Evolutionary conservation across 1,284 basidiomycete genomes (phyloP).

Genomic region (Trametes versicolor): DNA sequence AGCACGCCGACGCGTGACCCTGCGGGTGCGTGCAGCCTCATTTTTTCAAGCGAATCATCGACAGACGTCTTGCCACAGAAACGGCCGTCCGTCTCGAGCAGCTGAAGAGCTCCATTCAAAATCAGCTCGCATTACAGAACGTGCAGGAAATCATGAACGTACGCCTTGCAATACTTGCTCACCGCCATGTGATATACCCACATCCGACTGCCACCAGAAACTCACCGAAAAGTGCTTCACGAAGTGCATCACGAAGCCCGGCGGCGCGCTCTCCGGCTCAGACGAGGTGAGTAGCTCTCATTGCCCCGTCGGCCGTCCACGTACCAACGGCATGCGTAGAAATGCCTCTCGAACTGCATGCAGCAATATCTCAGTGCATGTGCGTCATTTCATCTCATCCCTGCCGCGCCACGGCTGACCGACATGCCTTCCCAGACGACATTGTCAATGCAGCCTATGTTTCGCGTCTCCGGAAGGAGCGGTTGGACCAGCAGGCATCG

Average conservation of each 20-base stretch:
- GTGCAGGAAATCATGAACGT: conserved; percentile 88
- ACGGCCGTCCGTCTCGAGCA: conserved; percentile 71
- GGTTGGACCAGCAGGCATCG: conserved; percentile 41
- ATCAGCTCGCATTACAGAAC: conserved; percentile 78
- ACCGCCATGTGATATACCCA: background rate
- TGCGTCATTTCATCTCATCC: conserved; percentile 53
- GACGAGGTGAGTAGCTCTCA: conserved; percentile 67
- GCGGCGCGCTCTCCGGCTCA: conserved; percentile 70
- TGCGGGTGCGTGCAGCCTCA: conserved; percentile 43
- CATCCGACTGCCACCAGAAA: conserved; percentile 57
- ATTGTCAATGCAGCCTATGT: conserved; percentile 77
- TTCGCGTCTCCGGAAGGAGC: conserved; percentile 65
- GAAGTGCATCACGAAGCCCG: conserved; percentile 84
- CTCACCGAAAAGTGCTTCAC: conserved; percentile 80
- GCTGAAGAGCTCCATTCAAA: conserved; percentile 74
- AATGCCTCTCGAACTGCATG: conserved; percentile 78
- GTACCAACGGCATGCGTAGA: conserved; percentile 50
- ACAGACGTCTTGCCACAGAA: conserved; percentile 49
- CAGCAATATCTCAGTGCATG: conserved; percentile 88
- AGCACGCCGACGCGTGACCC: conserved; percentile 40
- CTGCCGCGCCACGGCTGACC: background rate
- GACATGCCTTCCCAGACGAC: conserved; percentile 60
- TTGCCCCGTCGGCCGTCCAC: background rate
- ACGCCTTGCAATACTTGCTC: conserved; percentile 35
- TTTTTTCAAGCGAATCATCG: background rate